Percentiles rank a stretch among this genome's conserved stretches.
Conservation (phyloP, 2,329 filamentous ascomycete species). For the Arthroderma sp. region DNA sequence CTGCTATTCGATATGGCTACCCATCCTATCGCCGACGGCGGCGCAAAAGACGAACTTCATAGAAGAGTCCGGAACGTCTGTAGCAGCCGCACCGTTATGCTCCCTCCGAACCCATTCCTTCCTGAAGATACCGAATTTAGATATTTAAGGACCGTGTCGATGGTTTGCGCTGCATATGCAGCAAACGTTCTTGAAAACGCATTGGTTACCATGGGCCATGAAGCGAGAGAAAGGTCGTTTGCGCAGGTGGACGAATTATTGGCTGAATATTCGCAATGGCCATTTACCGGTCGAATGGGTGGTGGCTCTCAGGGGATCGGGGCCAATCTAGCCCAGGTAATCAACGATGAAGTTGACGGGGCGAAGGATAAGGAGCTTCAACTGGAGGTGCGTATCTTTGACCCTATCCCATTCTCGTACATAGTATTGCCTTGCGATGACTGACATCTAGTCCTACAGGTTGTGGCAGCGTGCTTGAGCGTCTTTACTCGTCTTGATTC, state of each 20-base stretch:
- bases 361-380: constrained; percentile 90
- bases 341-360: constrained; percentile 74
- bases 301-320: constrained; percentile 71
- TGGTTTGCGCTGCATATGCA: constrained; percentile 96
- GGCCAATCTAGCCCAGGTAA: constrained; percentile 77
- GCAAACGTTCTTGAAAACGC: constrained; percentile 97
- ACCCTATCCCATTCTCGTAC: background rate
- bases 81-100: constrained; percentile 84
- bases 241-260: constrained; percentile 93
- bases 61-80: constrained; percentile 83
- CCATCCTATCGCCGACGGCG: constrained; percentile 89
- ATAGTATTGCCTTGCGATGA: constrained; percentile 3
- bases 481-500: constrained; percentile 97
- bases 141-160: constrained; percentile 78
- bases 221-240: constrained; percentile 86
- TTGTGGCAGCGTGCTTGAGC: constrained; percentile 86
- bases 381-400: constrained; percentile 58
- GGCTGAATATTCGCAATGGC: constrained; percentile 94
- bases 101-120: constrained; percentile 74
- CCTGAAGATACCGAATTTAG: constrained; percentile 91
- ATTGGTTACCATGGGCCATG: constrained; percentile 83
- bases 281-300: constrained; percentile 68
- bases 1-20: constrained; percentile 99
- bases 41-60: constrained; percentile 94
- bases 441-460: constrained; percentile 31